Evolutionary conservation across 495 filamentous ascomycete genomes (phyloP).

Genomic region (Aspergillus ostianus): DNA sequence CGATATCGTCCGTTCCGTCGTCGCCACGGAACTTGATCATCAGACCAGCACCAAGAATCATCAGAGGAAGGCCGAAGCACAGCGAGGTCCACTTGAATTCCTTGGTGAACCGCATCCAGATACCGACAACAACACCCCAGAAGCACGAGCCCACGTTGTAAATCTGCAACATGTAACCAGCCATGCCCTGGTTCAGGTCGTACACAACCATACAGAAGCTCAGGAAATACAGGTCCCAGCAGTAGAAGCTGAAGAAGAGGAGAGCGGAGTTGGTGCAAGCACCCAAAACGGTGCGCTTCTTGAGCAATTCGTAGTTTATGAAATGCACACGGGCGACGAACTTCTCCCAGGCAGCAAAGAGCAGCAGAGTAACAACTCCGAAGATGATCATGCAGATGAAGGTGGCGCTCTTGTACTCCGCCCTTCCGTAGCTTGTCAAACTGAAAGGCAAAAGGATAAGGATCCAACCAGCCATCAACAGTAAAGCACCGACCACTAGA

Average conservation of each 20-base stretch:
- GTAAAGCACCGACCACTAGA: constrained; percentile 52
- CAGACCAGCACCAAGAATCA: constrained; percentile 61
- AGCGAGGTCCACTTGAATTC: constrained; percentile 57
- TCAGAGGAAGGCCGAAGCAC: constrained; percentile 61
- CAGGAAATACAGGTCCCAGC: constrained; percentile 66
- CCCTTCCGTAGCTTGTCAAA: constrained; percentile 43
- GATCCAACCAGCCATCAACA: constrained; percentile 57
- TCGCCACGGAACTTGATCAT: constrained; percentile 70
- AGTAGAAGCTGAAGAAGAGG: constrained; percentile 63
- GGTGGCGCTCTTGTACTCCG: constrained; percentile 48
- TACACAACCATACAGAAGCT: constrained; percentile 74
- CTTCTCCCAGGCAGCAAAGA: constrained; percentile 60
- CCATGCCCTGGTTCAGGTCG: constrained; percentile 50
- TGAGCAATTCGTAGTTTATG: constrained; percentile 58
- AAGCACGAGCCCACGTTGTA: constrained; percentile 71
- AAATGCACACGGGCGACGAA: constrained; percentile 55
- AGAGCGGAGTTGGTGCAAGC: constrained; percentile 55
- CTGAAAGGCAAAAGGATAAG: constrained; percentile 65
- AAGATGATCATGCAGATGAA: constrained; percentile 60
- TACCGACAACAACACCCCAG: constrained; percentile 54
- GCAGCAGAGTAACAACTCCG: constrained; percentile 53
- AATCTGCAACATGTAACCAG: constrained; percentile 64
- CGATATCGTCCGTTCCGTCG: constrained; percentile 48
- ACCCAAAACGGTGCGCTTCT: constrained; percentile 62
- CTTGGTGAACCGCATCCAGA: constrained; percentile 54